A percentile compares a stretch with the other conserved stretches of the same genome.
phyloP scores from a whole-genome alignment of 2,329 filamentous ascomycete species.

The Penicillium sp. region DNA sequence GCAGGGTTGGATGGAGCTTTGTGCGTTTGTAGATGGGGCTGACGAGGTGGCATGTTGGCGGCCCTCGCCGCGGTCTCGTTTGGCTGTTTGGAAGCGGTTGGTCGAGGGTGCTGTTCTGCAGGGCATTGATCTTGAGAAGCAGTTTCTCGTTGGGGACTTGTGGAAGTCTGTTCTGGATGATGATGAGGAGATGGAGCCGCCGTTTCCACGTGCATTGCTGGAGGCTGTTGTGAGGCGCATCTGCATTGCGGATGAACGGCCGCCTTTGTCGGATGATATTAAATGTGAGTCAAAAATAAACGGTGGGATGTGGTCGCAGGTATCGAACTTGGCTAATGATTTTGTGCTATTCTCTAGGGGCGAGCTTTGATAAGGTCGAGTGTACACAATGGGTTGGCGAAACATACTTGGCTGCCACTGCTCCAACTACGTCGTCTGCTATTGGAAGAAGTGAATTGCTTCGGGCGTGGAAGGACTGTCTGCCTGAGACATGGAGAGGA shows the following conservation, averaged over 20 bases:
- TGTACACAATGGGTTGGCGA: slow-evolving; percentile 41
- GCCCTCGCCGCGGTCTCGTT: slow-evolving; percentile 49
- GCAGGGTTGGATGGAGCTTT: slow-evolving; percentile 49
- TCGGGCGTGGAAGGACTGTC: slow-evolving; percentile 42
- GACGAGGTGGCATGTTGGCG: slow-evolving; percentile 36
- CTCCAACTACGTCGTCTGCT: slow-evolving; percentile 31
- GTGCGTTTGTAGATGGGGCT: slow-evolving; percentile 51
- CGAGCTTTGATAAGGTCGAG: slow-evolving; percentile 37
- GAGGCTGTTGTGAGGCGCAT: slow-evolving; percentile 40
- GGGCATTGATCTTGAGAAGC: slow-evolving; percentile 40
- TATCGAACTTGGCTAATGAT: background rate
- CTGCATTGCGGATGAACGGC: slow-evolving; percentile 27
- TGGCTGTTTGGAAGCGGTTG: slow-evolving; percentile 50
- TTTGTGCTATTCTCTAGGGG: slow-evolving; percentile 30
- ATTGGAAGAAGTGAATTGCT: slow-evolving; percentile 36
- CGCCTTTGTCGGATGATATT: slow-evolving; percentile 24
- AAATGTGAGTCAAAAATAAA: slow-evolving; percentile 36
- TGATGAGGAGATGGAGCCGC: slow-evolving; percentile 24
- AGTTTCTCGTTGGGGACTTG: slow-evolving; percentile 42
- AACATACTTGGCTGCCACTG: slow-evolving; percentile 39
- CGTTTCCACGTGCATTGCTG: slow-evolving; percentile 36
- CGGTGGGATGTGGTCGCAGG: background rate
- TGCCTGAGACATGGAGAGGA: slow-evolving; percentile 44
- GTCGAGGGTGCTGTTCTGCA: slow-evolving; percentile 41
- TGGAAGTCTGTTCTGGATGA: slow-evolving; percentile 43